Evolutionary conservation across 345 rosid genomes (phyloP).

Genomic region (Arabidopsis thaliana): TAIR10.1 NC_003070.9:6841001-6841500

Average conservation of each 20-base stretch:
- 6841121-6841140: conserved; percentile 2
- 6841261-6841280: not conserved
- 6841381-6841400: conserved; percentile 26
- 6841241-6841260: not conserved
- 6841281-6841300: not conserved
- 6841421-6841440: conserved; percentile 15
- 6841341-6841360: not conserved
- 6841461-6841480: conserved; percentile 44
- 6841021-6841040: conserved; percentile 27
- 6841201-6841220: not conserved
- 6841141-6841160: no score
- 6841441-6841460: conserved; percentile 15
- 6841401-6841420: conserved; percentile 23
- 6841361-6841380: conserved; percentile 10
- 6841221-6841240: not conserved
- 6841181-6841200: not conserved
- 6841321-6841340: conserved; percentile 25
- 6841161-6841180: not conserved
- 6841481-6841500: conserved; percentile 47
- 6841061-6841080: not conserved
- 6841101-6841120: conserved; percentile 10
- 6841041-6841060: not conserved
- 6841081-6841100: conserved; percentile 5
- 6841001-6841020: conserved; percentile 3
- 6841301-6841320: not conserved